These are phyloP conservation scores for Halteria grandinella DNA, from an alignment of 73 alveolate species.

Conservation along the genomic window DNA sequence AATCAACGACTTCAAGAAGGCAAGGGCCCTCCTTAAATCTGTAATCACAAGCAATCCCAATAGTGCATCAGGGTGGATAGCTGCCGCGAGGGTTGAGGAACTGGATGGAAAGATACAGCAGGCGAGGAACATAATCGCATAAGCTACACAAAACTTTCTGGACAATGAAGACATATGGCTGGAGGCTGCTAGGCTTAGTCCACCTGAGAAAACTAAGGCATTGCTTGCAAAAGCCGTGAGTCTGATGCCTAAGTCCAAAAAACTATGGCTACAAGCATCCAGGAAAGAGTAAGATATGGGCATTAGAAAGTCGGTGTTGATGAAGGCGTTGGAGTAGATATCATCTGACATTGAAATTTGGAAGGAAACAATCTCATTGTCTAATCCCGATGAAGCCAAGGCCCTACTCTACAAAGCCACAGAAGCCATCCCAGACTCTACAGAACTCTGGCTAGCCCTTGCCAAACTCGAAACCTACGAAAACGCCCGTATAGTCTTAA, in stretches of 20 bases:
- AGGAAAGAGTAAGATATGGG: conserved; percentile 76
- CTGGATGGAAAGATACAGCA: conserved; percentile 88
- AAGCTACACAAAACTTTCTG: conserved; percentile 86
- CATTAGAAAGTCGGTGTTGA: conserved; percentile 76
- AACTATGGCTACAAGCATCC: conserved; percentile 91
- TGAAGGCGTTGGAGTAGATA: conserved; percentile 82
- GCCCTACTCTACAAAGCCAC: conserved; percentile 87
- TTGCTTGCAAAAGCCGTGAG: conserved; percentile 83
- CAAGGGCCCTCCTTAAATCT: conserved; percentile 80
- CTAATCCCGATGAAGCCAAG: conserved; percentile 83
- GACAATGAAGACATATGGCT: conserved; percentile 96
- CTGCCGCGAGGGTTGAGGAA: conserved; percentile 96
- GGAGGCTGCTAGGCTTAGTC: conserved; percentile 91
- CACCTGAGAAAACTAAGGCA: conserved; percentile 84
- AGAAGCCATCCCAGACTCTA: conserved; percentile 90
- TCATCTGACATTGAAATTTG: conserved; percentile 89
- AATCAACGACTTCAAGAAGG: conserved; percentile 91
- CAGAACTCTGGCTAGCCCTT: conserved; percentile 94
- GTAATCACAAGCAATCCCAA: conserved; percentile 88
- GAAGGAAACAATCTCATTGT: conserved; percentile 87
- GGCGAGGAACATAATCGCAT: conserved; percentile 87
- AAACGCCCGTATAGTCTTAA: conserved; percentile 87
- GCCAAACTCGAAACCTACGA: conserved; percentile 93
- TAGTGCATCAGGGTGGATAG: conserved; percentile 93
- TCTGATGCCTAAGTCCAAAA: conserved; percentile 83